Evolutionary conservation across 1,139 yeast species (phyloP).

Genomic region (Yamadazyma dendronema): DNA sequence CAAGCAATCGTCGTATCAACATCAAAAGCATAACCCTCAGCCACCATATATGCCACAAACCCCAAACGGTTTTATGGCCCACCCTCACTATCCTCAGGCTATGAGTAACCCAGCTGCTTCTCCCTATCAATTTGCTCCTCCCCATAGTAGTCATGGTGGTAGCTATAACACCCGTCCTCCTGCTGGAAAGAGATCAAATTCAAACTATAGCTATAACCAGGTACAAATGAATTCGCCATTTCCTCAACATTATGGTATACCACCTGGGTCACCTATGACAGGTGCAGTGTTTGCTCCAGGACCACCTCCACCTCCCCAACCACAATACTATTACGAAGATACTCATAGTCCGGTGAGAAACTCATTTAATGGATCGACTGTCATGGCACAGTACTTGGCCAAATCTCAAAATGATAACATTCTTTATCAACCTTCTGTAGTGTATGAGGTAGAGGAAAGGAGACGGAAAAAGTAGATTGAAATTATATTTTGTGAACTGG

Average conservation of each 20-base stretch:
- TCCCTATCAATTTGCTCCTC: slow-evolving; percentile 2
- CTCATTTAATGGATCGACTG: slow-evolving; percentile 64
- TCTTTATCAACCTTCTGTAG: slow-evolving; percentile 54
- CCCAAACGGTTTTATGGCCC: slow-evolving; percentile 9
- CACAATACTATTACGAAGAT: slow-evolving; percentile 8
- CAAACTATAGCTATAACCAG: slow-evolving; percentile 11
- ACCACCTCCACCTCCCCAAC: slow-evolving; percentile 11
- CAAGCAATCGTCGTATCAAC: neutral
- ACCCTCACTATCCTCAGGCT: slow-evolving; percentile 4
- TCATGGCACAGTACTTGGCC: slow-evolving; percentile 75
- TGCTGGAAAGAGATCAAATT: slow-evolving; percentile 11
- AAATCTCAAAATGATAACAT: slow-evolving; percentile 63
- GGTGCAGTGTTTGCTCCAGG: slow-evolving; percentile 9
- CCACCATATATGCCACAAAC: slow-evolving; percentile 12
- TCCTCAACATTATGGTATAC: slow-evolving; percentile 5
- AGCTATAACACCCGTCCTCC: slow-evolving; percentile 4
- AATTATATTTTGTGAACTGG: slow-evolving; percentile 10
- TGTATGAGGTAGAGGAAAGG: slow-evolving; percentile 23
- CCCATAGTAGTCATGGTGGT: neutral
- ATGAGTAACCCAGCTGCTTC: slow-evolving; percentile 1
- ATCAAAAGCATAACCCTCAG: slow-evolving; percentile 9
- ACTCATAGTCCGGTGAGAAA: slow-evolving; percentile 8
- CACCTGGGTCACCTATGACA: slow-evolving; percentile 9
- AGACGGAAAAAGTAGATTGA: slow-evolving; percentile 4
- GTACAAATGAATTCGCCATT: slow-evolving; percentile 6